Base-by-base conservation (phyloP, 495 filamentous ascomycete species). In the Penicillium waksmanii region DNA sequence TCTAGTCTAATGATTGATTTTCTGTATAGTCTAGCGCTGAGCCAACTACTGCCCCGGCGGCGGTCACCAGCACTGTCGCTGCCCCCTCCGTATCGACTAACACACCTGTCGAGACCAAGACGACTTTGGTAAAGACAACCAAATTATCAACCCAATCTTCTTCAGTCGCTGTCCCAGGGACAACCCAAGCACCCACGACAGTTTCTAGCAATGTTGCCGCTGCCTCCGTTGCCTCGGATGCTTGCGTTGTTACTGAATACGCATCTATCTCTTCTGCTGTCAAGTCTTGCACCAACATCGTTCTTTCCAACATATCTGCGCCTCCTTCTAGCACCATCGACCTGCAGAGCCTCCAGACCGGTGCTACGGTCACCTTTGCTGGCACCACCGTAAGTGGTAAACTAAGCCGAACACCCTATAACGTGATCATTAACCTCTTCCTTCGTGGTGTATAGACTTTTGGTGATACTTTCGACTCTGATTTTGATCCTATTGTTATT, bases 181-280 rank as follows among this genome's bases (percentile, higher is more conserved):
- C 57, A 3, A 55, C 61, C 44, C 33, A 17, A 23, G 59, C 57
- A 4, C 40, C 56, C 7, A 60, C 65, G 5, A 60, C 61, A 4
- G 11, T 48, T 7, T 44, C 58, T n/a, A 56, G 52, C 51, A 31
- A 48, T 23, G 46, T 52, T 23, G 55, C 42, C 1, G 48, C 61
- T 21, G 42, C 59, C 25, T 61, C 67, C 11, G 53, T 57, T 40
- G 60, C 62, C 25, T 40, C 55, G 68, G 67, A 51, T 64, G 56
- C 73, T 9, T 82, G 79, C 61, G 73, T 73, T 36, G 74, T 77
- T 3, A 75, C 77, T 6, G 77, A 67, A 48, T 82, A 78, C 53
- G 67, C 72, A 8, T 66, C 70, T 17, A 71, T 83, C 48, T 70
- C 78, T 4, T 67, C 75, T 3, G 77, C 78, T 31, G 74, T 80